Percentiles rank a stretch among this genome's conserved stretches.
Conservation (phyloP, 306 rosid genomes). For the Acacia melanoxylon region DNA sequence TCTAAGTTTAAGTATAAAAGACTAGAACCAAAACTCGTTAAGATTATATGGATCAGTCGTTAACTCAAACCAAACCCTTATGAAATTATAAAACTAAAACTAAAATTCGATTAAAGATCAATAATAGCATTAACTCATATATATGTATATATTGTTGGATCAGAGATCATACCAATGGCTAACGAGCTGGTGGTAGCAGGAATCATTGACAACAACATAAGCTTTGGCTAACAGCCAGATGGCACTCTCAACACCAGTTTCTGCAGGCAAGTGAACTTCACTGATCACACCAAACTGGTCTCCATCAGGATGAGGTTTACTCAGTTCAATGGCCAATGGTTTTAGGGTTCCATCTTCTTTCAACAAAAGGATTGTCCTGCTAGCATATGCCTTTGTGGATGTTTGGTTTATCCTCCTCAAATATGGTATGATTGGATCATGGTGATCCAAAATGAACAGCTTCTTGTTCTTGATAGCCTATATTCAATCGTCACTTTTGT, state of each 20-base stretch:
- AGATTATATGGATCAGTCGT: rapidly evolving
- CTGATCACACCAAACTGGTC: constrained; percentile 46
- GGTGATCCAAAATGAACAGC: constrained; percentile 59
- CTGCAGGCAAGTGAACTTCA: constrained; percentile 45
- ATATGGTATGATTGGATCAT: constrained; percentile 52
- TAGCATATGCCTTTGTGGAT: constrained; percentile 47
- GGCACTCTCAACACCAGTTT: background rate
- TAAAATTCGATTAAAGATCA: too few species aligned
- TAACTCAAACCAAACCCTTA: too few species aligned
- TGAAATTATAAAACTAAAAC: too few species aligned
- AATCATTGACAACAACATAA: background rate
- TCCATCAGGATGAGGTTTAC: constrained; percentile 55
- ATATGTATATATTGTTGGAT: background rate
- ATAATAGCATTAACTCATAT: too few species aligned
- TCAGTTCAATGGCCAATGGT: constrained; percentile 34
- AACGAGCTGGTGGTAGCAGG: background rate
- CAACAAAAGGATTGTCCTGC: constrained; percentile 55
- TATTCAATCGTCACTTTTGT: background rate
- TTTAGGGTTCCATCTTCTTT: background rate
- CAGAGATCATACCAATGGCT: background rate
- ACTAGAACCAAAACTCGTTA: too few species aligned
- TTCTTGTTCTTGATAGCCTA: constrained; percentile 55
- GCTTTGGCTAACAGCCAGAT: background rate
- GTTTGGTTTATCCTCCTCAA: constrained; percentile 45
- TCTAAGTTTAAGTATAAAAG: too few species aligned